Evolutionary conservation across 202 grass and related monocot genomes (phyloP), one percentile per base, ranked within the genome.

Genomic region (Bolboschoenoplectus hybrid): DNA sequence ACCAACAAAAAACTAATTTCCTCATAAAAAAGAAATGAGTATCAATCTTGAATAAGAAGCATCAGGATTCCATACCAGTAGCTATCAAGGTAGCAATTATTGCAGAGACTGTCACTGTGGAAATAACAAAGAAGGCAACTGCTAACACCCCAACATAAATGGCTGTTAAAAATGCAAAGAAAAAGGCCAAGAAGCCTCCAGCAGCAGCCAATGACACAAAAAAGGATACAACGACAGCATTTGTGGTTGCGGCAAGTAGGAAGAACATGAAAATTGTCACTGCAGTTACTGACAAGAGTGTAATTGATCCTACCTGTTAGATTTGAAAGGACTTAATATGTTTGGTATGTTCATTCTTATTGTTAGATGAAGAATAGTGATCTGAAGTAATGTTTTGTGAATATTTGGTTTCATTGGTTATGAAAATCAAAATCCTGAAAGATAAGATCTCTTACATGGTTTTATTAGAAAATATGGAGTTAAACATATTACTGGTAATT

Each of bases 151-250:
- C 91, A 1, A 96, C 82, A 85, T 98, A 98, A 8, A 98, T 88
- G 47, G 89, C 89, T 17, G 91, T 86, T 35, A 96, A 84, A 84
- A 84, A 94, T 61, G 90, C 85, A 85, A 98, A 98, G 89, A 96
- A 98, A 69, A 96, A 63, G 45, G 96, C 90, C 84, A 98, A 72
- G 86, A 96, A 98, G 3, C 96, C 93, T 87, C 96, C 91, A 1
- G 90, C 93, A 74, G 89, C 93, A 7, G 93, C 96, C 86, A 94
- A 71, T 6, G 93, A 98, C 91, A 98, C 85, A 20, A 98, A 86
- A 44, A 94, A 82, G 1, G 96, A 94, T 43, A 94, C 74, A 20
- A 98, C 44, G 9, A 98, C 43, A 36, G 91, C 96, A 89, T 94
- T 95, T 26, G 58, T 40, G 2, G 93, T 94, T 0, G 93, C 96